These are phyloP conservation scores for Lenwebbia sp. DNA, from an alignment of 345 rosid species.

Conservation along the genomic window DNA sequence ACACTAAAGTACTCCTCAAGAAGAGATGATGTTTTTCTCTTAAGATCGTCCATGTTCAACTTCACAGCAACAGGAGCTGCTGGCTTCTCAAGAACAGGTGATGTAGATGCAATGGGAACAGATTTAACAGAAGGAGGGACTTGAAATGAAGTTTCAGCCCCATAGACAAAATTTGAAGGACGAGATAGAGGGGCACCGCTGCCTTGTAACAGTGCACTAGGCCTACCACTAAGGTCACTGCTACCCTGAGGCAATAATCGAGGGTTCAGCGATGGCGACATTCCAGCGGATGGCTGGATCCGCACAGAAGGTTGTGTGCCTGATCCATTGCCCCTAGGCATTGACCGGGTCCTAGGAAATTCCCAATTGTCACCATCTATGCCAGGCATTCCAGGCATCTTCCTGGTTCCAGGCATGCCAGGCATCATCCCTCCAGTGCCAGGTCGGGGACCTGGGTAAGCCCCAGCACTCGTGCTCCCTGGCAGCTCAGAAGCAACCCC, in stretches of 20 bases:
- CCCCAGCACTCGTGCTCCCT: constrained; percentile 28
- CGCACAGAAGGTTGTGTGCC: constrained; percentile 29
- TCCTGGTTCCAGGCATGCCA: constrained; percentile 88
- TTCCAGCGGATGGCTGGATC: constrained; percentile 30
- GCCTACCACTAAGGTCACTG: constrained; percentile 47
- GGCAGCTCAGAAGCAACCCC: constrained; percentile 6
- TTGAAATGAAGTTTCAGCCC: constrained; percentile 6
- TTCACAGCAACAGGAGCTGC: constrained; percentile 12
- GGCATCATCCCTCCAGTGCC: constrained; percentile 97
- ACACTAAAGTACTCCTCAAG: constrained; percentile 67
- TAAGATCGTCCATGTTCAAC: constrained; percentile 38
- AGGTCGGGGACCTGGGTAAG: constrained; percentile 55
- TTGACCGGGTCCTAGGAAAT: constrained; percentile 46
- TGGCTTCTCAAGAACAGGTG: constrained; percentile 22
- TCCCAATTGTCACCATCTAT: constrained; percentile 76
- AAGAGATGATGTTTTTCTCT: constrained; percentile 46
- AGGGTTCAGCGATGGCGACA: constrained; percentile 40
- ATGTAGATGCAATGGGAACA: constrained; percentile 5
- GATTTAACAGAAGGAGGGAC: constrained; percentile 8
- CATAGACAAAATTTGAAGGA: constrained; percentile 7
- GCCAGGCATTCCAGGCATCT: constrained; percentile 88
- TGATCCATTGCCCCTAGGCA: constrained; percentile 62
- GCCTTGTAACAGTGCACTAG: constrained; percentile 73
- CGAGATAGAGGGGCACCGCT: constrained; percentile 11
- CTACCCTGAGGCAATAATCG: constrained; percentile 69